Conservation (phyloP, 768 basidiomycete species). For the Mycena amicta region DNA sequence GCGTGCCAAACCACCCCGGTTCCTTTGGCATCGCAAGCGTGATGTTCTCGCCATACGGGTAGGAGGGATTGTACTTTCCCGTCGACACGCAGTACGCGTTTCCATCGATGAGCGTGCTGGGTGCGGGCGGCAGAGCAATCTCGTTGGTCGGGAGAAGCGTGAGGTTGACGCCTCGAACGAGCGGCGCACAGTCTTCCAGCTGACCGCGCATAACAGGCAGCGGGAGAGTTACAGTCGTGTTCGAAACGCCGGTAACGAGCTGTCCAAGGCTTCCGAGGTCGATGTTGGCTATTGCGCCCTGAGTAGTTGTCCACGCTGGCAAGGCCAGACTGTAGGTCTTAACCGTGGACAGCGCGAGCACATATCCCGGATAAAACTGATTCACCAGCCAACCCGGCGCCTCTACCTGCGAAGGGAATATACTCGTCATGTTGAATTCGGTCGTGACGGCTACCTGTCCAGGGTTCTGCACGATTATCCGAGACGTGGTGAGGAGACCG, state of each 20-base stretch:
- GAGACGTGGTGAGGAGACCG: not conserved
- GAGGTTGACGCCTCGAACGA: too few species aligned
- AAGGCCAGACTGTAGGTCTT: conserved; percentile 4
- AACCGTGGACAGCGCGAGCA: conserved; percentile 10
- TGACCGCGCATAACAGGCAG: conserved; percentile 8
- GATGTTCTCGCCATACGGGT: too few species aligned
- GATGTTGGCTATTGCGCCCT: conserved; percentile 2
- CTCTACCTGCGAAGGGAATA: not conserved
- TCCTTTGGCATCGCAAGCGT: not conserved
- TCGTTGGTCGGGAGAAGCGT: not conserved
- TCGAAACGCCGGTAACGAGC: not conserved
- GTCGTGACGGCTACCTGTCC: not conserved
- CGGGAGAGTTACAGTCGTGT: conserved; percentile 1
- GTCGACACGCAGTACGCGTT: too few species aligned
- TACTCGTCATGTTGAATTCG: conserved; percentile 3
- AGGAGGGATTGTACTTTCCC: too few species aligned
- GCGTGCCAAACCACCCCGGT: conserved; percentile 8
- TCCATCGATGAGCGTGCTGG: too few species aligned
- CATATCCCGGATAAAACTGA: not conserved
- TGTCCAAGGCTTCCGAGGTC: not conserved
- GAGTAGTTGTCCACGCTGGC: conserved; percentile 4
- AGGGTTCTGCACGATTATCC: not conserved
- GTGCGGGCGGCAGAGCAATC: not conserved
- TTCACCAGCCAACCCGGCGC: not conserved
- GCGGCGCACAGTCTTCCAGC: not conserved